A percentile compares a stretch with the other conserved stretches of the same genome.
Evolutionary conservation across 306 rosid genomes (phyloP).

Genomic region (Prunus salicina): DNA sequence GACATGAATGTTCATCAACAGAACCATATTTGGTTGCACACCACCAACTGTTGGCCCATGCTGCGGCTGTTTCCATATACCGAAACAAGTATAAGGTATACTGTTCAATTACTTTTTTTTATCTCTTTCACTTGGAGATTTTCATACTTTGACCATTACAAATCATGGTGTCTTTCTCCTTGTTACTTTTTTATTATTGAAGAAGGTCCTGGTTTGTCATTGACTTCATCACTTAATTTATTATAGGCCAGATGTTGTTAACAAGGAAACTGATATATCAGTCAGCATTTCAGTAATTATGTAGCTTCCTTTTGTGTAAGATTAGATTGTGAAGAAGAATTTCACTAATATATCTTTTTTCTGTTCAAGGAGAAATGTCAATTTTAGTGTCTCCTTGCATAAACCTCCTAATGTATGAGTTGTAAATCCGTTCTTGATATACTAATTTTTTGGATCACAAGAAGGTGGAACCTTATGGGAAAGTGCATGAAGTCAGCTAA

Average conservation of each 20-base stretch:
- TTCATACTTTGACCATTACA: not conserved
- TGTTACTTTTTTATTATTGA: not conserved
- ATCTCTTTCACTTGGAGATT: not conserved
- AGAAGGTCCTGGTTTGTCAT: not conserved
- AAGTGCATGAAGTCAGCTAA: not conserved
- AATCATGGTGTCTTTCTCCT: not conserved
- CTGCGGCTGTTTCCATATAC: constrained; percentile 69
- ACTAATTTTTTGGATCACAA: not conserved
- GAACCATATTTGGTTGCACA: constrained; percentile 84
- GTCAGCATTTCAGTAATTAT: not conserved
- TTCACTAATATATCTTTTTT: too few relatives aligned
- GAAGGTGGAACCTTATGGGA: not conserved
- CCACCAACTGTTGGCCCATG: constrained; percentile 90
- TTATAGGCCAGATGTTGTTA: not conserved
- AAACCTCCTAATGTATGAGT: not conserved
- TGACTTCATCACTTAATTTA: not conserved
- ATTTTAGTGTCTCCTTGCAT: too few relatives aligned
- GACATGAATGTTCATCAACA: constrained; percentile 44
- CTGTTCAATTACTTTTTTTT: constrained; percentile 3
- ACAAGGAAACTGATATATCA: not conserved
- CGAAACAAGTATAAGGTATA: constrained; percentile 77
- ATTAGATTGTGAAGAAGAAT: not conserved
- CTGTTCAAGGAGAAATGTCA: too few relatives aligned
- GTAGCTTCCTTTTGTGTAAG: not conserved
- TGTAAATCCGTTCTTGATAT: not conserved